Percentiles rank a stretch among this genome's conserved stretches.
phyloP scores from a whole-genome alignment of 768 basidiomycete species.

The Russula virescens region DNA sequence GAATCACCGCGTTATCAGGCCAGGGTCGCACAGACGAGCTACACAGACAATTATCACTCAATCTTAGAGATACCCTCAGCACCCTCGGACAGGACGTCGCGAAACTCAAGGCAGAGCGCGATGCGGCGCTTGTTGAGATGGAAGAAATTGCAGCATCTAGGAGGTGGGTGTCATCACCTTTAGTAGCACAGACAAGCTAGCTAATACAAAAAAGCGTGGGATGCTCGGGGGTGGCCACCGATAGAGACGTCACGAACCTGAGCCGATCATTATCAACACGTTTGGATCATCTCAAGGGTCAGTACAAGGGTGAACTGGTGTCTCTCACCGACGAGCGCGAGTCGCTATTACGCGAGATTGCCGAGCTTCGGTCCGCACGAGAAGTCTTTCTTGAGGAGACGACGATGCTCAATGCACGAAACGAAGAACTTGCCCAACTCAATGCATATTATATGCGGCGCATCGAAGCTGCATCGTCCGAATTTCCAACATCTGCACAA shows the following conservation, averaged over 20 bases:
- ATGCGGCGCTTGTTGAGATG: constrained; percentile 88
- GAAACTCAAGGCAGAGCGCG: constrained; percentile 81
- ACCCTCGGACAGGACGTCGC: constrained; percentile 83
- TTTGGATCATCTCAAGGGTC: constrained; percentile 78
- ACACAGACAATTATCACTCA: constrained; percentile 71
- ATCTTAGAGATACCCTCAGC: constrained; percentile 68
- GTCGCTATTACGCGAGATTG: constrained; percentile 69
- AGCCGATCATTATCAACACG: constrained; percentile 74
- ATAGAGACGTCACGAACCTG: constrained; percentile 30
- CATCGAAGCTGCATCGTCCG: constrained; percentile 44
- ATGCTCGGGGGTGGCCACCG: constrained; percentile 24
- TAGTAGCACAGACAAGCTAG: background rate
- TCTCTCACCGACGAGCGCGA: constrained; percentile 82
- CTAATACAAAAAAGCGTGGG: background rate
- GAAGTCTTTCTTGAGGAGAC: constrained; percentile 91
- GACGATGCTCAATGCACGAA: constrained; percentile 81
- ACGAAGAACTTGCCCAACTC: constrained; percentile 88
- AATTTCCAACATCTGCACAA: background rate
- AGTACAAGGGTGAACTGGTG: constrained; percentile 83
- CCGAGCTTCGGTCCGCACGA: constrained; percentile 78
- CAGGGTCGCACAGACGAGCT: constrained; percentile 74
- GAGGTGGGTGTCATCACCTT: constrained; percentile 44
- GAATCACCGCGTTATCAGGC: constrained; percentile 77
- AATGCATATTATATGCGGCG: constrained; percentile 77
- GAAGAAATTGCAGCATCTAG: constrained; percentile 79